Percentiles rank a stretch among this genome's conserved stretches.
phyloP scores from a whole-genome alignment of 345 rosid species.

The Rubroshorea leprosula region DNA sequence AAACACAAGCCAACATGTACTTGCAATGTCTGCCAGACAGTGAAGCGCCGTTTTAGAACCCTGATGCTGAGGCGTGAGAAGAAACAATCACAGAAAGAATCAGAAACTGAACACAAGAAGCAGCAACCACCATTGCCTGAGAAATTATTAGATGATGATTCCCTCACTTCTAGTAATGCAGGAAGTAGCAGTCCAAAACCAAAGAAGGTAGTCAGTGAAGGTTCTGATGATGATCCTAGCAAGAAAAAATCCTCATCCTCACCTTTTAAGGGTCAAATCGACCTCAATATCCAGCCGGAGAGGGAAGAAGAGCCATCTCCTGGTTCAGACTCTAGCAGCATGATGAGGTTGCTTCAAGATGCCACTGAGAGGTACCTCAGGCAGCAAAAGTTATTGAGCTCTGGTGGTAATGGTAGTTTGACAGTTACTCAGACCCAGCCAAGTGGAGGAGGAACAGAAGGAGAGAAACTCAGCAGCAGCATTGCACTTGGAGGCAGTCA shows the following conservation, averaged over 20 bases:
- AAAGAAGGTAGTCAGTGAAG: slow-evolving; percentile 32
- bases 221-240: slow-evolving; percentile 42
- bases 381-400: slow-evolving; percentile 31
- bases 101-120: slow-evolving; percentile 42
- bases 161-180: slow-evolving; percentile 31
- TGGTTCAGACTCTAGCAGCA: slow-evolving; percentile 38
- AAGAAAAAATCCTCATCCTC: slow-evolving; percentile 39
- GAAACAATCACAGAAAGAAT: slow-evolving; percentile 59
- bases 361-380: slow-evolving; percentile 28
- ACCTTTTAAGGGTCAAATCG: slow-evolving; percentile 69
- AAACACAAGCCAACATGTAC: slow-evolving; percentile 78
- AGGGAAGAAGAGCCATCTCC: slow-evolving; percentile 72
- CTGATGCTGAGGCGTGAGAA: slow-evolving; percentile 61
- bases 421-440: slow-evolving; percentile 17
- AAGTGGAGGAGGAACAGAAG: slow-evolving; percentile 10
- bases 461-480: slow-evolving; percentile 17
- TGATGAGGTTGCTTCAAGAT: slow-evolving; percentile 40
- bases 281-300: slow-evolving; percentile 91
- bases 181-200: slow-evolving; percentile 41
- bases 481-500: slow-evolving; percentile 14
- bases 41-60: slow-evolving; percentile 73
- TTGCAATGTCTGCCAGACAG: slow-evolving; percentile 68
- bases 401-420: slow-evolving; percentile 22
- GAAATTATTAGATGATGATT: slow-evolving; percentile 38
- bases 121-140: slow-evolving; percentile 29